Percentiles rank a stretch among this genome's conserved stretches.
These are phyloP conservation scores for Kluyveromyces wickerhamii DNA, from an alignment of 805 yeast species.

Conservation along the genomic window DNA sequence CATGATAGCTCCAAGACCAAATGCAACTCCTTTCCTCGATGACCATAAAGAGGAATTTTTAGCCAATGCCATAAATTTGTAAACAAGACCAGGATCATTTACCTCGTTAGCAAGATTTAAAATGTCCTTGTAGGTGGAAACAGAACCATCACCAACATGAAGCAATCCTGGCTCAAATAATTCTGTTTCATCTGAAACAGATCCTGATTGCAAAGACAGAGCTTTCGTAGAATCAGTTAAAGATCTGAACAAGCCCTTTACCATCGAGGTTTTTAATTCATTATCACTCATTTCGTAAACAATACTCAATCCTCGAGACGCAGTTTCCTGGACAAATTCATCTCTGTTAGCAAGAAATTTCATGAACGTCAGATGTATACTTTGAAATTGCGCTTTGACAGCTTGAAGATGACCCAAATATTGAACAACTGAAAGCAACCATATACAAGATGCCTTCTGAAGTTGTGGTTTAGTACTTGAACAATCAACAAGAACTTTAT, in stretches of 20 bases:
- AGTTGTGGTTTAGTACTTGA: constrained; percentile 62
- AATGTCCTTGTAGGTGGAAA: constrained; percentile 87
- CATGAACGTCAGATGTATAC: constrained; percentile 70
- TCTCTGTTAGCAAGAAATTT: constrained; percentile 72
- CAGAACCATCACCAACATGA: constrained; percentile 75
- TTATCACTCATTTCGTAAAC: constrained; percentile 70
- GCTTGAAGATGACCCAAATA: constrained; percentile 47
- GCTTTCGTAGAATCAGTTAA: constrained; percentile 63
- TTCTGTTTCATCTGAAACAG: constrained; percentile 70
- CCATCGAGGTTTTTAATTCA: constrained; percentile 62
- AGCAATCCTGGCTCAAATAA: constrained; percentile 77
- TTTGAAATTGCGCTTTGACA: constrained; percentile 39
- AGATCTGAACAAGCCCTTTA: constrained; percentile 62
- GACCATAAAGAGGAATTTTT: constrained; percentile 86
- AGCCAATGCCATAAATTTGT: constrained; percentile 89
- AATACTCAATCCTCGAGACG: constrained; percentile 78
- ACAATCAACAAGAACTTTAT: constrained; percentile 44
- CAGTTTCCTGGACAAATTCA: constrained; percentile 85
- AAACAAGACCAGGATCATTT: constrained; percentile 90
- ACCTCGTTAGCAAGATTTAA: constrained; percentile 84
- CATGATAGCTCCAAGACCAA: constrained; percentile 79
- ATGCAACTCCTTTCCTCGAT: constrained; percentile 88
- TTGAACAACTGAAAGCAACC: constrained; percentile 77
- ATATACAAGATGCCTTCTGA: constrained; percentile 71
- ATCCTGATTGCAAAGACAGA: constrained; percentile 43